Conservation (phyloP, 202 grass and related monocot species). For the Bolboschoenoplectus hybrid region DNA sequence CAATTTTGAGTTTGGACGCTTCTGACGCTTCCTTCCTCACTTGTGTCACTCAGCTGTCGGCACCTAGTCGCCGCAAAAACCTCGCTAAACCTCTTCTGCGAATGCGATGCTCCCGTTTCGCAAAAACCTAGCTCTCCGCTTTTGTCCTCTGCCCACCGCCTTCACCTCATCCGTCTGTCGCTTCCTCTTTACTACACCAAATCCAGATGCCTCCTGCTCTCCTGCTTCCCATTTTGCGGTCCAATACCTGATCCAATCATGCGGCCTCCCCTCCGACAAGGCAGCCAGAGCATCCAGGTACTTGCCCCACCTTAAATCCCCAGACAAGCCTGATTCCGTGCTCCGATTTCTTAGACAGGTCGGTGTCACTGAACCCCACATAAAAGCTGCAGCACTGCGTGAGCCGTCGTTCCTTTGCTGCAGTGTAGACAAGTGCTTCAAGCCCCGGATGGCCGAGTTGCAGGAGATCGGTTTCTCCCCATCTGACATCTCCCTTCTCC, state of each 20-base stretch:
- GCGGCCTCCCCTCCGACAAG: neutral
- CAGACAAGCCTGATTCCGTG: neutral
- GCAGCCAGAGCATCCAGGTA: neutral
- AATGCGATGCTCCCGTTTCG: too few relatives aligned
- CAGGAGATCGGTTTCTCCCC: constrained; percentile 28
- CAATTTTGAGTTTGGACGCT: too few relatives aligned
- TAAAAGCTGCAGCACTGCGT: constrained; percentile 9
- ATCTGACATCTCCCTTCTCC: constrained; percentile 19
- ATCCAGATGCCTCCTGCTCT: neutral
- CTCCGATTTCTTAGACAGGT: neutral
- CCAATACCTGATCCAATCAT: constrained; percentile 49
- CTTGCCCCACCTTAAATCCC: constrained; percentile 4
- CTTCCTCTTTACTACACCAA: constrained; percentile 26
- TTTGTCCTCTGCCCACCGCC: neutral
- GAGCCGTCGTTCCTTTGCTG: constrained; percentile 29
- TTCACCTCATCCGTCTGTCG: neutral
- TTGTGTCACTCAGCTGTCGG: too few relatives aligned
- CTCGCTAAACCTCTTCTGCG: too few relatives aligned
- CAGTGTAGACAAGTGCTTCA: constrained; percentile 31
- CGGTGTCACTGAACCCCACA: constrained; percentile 25
- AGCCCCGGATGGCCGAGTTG: constrained; percentile 24
- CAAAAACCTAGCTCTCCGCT: too few relatives aligned
- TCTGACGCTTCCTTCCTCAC: too few relatives aligned
- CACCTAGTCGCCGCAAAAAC: too few relatives aligned
- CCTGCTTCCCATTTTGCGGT: constrained; percentile 16